Evolutionary conservation across 192 early-diverging fungal genomes (phyloP).

Genomic region (Coemansia sp.): DNA sequence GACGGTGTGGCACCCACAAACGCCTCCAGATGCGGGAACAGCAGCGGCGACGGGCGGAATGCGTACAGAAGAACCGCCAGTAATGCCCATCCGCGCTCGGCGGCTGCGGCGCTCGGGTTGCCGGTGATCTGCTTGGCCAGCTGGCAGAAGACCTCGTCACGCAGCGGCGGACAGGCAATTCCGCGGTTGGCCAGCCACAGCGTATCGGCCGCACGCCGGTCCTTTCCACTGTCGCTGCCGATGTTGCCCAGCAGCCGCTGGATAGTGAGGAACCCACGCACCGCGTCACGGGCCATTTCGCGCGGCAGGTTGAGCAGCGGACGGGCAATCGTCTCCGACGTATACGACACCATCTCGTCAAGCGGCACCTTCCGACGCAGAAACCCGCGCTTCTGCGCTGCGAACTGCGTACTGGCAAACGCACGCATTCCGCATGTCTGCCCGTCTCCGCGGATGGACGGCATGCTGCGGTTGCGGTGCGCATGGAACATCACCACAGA

Average conservation of each 20-base stretch:
- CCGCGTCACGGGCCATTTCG: slow-evolving; percentile 82
- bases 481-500: slow-evolving; percentile 37
- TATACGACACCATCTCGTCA: slow-evolving; percentile 78
- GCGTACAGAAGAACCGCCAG: slow-evolving; percentile 78
- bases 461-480: slow-evolving; percentile 67
- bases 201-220: slow-evolving; percentile 57
- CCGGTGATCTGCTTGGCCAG: slow-evolving; percentile 84
- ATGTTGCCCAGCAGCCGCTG: slow-evolving; percentile 84
- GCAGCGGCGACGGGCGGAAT: slow-evolving; percentile 89
- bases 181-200: slow-evolving; percentile 80
- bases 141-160: slow-evolving; percentile 96
- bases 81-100: slow-evolving; percentile 84
- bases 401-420: slow-evolving; percentile 91
- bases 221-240: slow-evolving; percentile 36
- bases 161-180: slow-evolving; percentile 69
- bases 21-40: slow-evolving; percentile 79
- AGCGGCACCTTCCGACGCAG: slow-evolving; percentile 83
- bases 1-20: slow-evolving; percentile 59
- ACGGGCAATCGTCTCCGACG: slow-evolving; percentile 67
- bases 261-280: slow-evolving; percentile 80
- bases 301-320: slow-evolving; percentile 85
- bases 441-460: slow-evolving; percentile 68
- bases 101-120: slow-evolving; percentile 64
- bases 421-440: slow-evolving; percentile 58
- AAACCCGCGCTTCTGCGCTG: slow-evolving; percentile 83